Base-by-base conservation (phyloP, 106 monocot genomes). In the Dendrobium catenatum region DNA sequence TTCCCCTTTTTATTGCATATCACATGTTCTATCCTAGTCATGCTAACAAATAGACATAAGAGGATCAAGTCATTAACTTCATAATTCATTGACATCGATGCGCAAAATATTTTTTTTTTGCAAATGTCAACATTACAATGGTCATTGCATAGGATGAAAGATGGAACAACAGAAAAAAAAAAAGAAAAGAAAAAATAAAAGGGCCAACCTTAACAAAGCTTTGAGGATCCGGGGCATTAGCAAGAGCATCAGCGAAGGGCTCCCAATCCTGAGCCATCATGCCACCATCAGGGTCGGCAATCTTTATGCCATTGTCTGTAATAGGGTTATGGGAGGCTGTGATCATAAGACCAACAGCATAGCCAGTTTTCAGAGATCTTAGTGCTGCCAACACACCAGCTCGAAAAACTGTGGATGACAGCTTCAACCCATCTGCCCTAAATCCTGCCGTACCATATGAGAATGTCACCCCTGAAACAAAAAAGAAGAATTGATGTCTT, bases 371-470 rank as follows among this genome's bases (percentile, higher is more conserved):
- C 26, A 92, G 83, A 4, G 97, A 89, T 42, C 97, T 81, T 72
- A 97, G 84, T 18, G 91, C 97, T n/a, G 94, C 97, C 78, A 97
- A 55, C 13, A 94, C 74, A 11, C 90, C 97, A 9, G 87, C 81
- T 0, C 92, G 89, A 86, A 89, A 92, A 77, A 94, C 90, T 82
- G 90, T 92, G 33, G 96, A 90, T 17, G 77, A 49, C 27, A 97
- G 86, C n/a, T 89, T 54, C 78, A 85, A 80, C 1, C 84, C 94
- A 9, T 90, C 85, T 26, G 89, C 78, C 72, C 94, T 86, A 82
- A 97, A 97, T 26, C 97, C 97, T 4, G 97, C 90, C 20, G 97
- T 97, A 20, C 97, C 97, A 49, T 97, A 97, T 40, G 94, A 92
- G 55, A 94, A 88, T 49, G 78, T 82, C 27, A 75, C 42, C 41